Percentiles rank a stretch among this genome's conserved stretches.
Evolutionary conservation across 2,329 filamentous ascomycete species (phyloP).

Genomic region (Paracamarosporium sp.): DNA sequence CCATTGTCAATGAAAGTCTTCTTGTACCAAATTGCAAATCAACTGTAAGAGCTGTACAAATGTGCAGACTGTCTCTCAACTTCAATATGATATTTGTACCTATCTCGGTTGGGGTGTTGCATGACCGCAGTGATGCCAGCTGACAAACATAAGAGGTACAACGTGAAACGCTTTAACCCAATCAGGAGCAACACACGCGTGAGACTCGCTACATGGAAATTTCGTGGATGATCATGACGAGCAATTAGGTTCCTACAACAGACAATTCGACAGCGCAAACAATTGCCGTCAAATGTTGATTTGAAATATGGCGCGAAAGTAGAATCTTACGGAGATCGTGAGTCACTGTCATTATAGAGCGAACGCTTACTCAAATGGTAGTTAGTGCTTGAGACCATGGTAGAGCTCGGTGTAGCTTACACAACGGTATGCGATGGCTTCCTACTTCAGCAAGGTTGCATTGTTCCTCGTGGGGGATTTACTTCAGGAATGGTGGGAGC

Average conservation of each 20-base stretch:
- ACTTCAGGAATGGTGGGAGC: not conserved
- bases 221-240: not conserved
- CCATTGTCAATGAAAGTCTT: not conserved
- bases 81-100: not conserved
- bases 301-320: not conserved
- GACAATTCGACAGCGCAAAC: not conserved
- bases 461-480: no score
- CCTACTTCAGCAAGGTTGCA: not conserved
- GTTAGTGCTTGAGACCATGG: no score
- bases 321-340: not conserved
- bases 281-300: not conserved
- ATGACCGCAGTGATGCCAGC: not conserved
- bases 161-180: not conserved
- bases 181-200: not conserved
- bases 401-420: not conserved
- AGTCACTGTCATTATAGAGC: not conserved
- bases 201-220: not conserved
- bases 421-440: not conserved
- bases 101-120: not conserved
- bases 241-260: not conserved
- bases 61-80: no score
- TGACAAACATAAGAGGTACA: slow-evolving; percentile 1
- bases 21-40: not conserved
- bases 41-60: no score
- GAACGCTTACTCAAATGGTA: no score